Conservation (phyloP, 169 alveolate genomes). For the Eimeria nieschulzi region DNA sequence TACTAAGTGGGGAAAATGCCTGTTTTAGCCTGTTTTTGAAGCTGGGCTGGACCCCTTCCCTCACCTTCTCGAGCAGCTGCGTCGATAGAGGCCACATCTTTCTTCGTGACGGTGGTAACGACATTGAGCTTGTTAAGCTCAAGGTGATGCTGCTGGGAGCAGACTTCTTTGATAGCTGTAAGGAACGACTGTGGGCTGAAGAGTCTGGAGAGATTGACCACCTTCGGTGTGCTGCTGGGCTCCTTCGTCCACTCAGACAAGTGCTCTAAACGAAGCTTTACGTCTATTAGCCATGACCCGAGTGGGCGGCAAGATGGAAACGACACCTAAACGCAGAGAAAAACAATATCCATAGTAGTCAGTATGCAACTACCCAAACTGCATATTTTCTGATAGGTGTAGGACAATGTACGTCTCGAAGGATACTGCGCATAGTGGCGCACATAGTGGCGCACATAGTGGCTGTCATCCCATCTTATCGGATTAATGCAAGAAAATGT, state of each 20-base stretch:
- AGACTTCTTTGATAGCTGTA: constrained; percentile 96
- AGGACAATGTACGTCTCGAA: too few relatives aligned
- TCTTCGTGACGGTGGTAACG: constrained; percentile 94
- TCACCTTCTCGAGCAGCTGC: constrained; percentile 90
- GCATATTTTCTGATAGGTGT: too few relatives aligned
- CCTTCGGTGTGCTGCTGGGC: constrained; percentile 91
- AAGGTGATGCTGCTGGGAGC: constrained; percentile 91
- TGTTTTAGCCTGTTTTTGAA: not conserved
- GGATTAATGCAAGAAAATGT: too few relatives aligned
- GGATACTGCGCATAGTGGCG: too few relatives aligned
- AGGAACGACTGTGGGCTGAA: constrained; percentile 96
- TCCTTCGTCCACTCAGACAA: constrained; percentile 93
- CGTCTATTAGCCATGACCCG: constrained; percentile 92
- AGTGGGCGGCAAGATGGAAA: constrained; percentile 94
- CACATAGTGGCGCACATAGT: too few relatives aligned
- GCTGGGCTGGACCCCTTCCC: constrained; percentile 75
- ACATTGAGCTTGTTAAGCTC: constrained; percentile 94
- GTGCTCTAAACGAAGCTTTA: constrained; percentile 92
- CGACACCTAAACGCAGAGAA: constrained; percentile 81
- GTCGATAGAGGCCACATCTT: constrained; percentile 89
- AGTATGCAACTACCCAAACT: too few relatives aligned
- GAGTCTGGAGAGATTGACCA: constrained; percentile 90
- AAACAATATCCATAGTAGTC: too few relatives aligned
- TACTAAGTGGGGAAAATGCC: too few relatives aligned
- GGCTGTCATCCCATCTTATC: too few relatives aligned